phyloP scores from a whole-genome alignment of 192 early-diverging fungal genomes.

The Coemansia sp. region DNA sequence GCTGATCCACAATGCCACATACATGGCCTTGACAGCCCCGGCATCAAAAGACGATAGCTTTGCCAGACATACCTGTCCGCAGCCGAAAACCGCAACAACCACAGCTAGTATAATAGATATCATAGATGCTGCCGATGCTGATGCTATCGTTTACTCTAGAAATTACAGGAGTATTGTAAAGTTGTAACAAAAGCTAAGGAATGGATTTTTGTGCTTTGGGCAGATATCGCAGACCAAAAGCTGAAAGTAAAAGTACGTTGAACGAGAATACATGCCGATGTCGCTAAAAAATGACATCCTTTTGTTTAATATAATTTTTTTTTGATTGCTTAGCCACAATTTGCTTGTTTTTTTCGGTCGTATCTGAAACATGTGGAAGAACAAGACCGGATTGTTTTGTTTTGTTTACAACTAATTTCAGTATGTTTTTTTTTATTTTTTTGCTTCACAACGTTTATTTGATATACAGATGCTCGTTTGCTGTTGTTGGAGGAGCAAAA shows the following conservation, averaged over 20 bases:
- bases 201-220: too few species aligned
- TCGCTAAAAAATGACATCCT: not conserved
- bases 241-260: too few species aligned
- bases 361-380: not conserved
- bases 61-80: not conserved
- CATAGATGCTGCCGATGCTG: not conserved
- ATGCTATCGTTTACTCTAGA: too few species aligned
- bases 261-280: too few species aligned
- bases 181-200: too few species aligned
- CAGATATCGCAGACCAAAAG: too few species aligned
- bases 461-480: too few species aligned
- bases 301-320: not conserved
- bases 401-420: too few species aligned
- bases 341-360: not conserved
- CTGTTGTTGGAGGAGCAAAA: not conserved
- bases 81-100: not conserved
- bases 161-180: too few species aligned
- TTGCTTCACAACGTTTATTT: too few species aligned
- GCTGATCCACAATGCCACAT: constrained; percentile 5
- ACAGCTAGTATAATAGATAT: not conserved
- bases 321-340: not conserved
- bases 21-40: constrained; percentile 3
- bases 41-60: not conserved
- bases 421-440: too few species aligned
- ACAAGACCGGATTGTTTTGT: too few species aligned